phyloP scores from a whole-genome alignment of 257 asterid genomes.

The Petunia secreta region DNA sequence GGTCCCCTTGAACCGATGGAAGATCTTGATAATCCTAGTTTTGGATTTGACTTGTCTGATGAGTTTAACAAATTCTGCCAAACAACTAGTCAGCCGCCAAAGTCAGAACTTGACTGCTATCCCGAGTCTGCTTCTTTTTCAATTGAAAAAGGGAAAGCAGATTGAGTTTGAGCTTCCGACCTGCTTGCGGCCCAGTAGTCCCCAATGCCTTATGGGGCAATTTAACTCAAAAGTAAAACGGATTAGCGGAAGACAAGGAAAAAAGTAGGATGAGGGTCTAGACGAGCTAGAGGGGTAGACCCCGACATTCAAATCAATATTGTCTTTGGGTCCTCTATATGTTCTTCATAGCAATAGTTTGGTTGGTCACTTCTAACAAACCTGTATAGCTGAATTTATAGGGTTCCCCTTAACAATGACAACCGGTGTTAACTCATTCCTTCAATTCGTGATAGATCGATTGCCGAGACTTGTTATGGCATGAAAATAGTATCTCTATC shows the following conservation, averaged over 20 bases:
- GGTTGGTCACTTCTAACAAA: neutral
- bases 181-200: too few species aligned
- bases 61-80: slow-evolving; percentile 27
- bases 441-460: neutral
- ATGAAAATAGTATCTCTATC: neutral
- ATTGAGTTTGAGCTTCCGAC: slow-evolving; percentile 1
- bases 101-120: slow-evolving; percentile 33
- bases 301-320: neutral
- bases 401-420: neutral
- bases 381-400: neutral
- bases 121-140: neutral
- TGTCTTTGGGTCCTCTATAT: too few species aligned
- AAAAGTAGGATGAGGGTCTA: neutral
- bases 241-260: neutral
- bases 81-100: slow-evolving; percentile 29
- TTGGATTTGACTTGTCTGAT: slow-evolving; percentile 27
- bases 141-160: neutral
- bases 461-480: neutral
- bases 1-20: neutral
- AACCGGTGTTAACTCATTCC: neutral
- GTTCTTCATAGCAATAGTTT: too few species aligned
- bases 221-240: neutral
- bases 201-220: neutral
- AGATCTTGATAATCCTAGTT: neutral
- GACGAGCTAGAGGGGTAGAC: neutral